Base-by-base conservation (phyloP, 352 stramenopile genomes). In the Phytophthora cryptogea region DNA sequence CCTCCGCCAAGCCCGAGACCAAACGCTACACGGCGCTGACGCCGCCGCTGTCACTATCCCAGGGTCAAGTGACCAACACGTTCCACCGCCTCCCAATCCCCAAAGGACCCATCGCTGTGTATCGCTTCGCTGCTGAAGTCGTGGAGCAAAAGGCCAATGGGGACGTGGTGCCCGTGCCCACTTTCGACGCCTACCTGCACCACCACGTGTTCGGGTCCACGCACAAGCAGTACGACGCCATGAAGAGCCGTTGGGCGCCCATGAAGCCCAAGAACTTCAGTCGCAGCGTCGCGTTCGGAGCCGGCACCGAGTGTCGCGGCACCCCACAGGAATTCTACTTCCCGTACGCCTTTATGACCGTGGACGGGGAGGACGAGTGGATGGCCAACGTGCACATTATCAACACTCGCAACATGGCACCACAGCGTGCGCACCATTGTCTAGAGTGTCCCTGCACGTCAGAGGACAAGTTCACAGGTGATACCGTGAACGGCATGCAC, bases 311-410 rank as follows among this genome's bases (percentile, higher is more conserved):
- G 66, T 87, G 70, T 53, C 82, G 84, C 27, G 84, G 81, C 45
- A 94, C 84, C 8, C 84, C 84, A 23, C 84, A 94, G 62, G 66
- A 90, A 64, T 92, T 92, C 43, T 72, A 84, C 59, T 86, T 83
- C 49, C 84, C 84, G 23, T 94, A 90, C 54, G 84, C 80, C 28
- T 94, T 92, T 65, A 74, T 90, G 63, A 94, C 84, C 35, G 72
- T 90, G 8, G 74, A 78, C 8, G 82, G 79, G 10, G 82, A 94
- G 48, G 78, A 92, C 59, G 84, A 92, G 54, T 94, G 82, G 84
- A 43, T 89, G 27, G 80, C 83, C 8, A 94, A 92, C 63, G 80
- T 92, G 13, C 84, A 94, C 63, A 71, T 94, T 31, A 88, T 94
- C 69, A 92, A 94, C 74, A 94, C 82, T 28, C 80, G 84, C 43